Evolutionary conservation across 306 rosid genomes (phyloP), one percentile per base, ranked within the genome.

Genomic region (Purshia tridentata): DNA sequence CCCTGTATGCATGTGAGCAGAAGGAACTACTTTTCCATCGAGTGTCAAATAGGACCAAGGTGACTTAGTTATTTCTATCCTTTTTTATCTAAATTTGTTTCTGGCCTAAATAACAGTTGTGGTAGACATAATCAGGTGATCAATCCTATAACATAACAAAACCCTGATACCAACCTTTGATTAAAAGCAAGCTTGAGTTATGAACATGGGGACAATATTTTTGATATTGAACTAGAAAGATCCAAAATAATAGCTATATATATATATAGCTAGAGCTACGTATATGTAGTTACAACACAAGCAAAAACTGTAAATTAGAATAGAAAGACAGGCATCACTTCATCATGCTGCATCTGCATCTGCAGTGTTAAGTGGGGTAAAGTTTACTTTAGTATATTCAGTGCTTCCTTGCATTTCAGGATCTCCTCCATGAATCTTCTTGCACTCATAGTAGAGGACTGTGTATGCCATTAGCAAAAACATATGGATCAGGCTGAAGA

Each of bases 341-440:
- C 64, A 29, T 58, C 64, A 61, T 15, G 42, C 5, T 37, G 22
- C 41, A 37, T 67, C 55, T 46, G 56, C 73, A 23, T 23, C 29
- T 23, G 29, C 29, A 19, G 11, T 20, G 19, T 23, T 52, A 4
- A 73, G 42, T 18, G 76, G 78, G n/a, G 11, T 16, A 45, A 23
- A 23, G 22, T 59, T 0, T 5, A 65, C 14, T 54, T 75, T 70
- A 6, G 63, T 23, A 65, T 59, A 71, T 57, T 81, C 48, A 16
- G 39, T n/a, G 37, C 67, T 40, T 18, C 50, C 76, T 69, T 53
- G 69, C 65, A 75, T 20, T 70, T 81, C 79, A 68, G 68, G 63
- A 52, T 72, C 62, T 14, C 13, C 35, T n/a, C 23, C 80, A 57
- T 73, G 77, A 61, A 6, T 63, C 65, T 70, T 48, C 85, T 77